phyloP scores from a whole-genome alignment of 2,329 filamentous ascomycete species.

The Taxawa tesnikishii region DNA sequence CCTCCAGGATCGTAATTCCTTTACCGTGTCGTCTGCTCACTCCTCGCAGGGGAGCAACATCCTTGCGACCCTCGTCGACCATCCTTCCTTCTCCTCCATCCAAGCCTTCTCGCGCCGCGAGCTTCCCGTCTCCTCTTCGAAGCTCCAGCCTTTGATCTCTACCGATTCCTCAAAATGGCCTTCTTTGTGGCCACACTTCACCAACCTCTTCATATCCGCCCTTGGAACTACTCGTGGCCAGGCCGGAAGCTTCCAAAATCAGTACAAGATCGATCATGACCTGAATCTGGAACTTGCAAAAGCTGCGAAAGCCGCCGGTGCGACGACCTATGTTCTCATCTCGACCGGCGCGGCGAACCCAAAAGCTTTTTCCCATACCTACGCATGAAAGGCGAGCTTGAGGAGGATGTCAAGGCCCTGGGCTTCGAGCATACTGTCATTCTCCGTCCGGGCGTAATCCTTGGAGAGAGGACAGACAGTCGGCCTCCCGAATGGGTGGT shows the following conservation, averaged over 20 bases:
- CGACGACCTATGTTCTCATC: slow-evolving; percentile 65
- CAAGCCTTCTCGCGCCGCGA: slow-evolving; percentile 55
- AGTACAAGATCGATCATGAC: slow-evolving; percentile 82
- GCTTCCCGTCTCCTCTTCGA: slow-evolving; percentile 38
- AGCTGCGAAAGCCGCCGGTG: slow-evolving; percentile 60
- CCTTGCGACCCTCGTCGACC: slow-evolving; percentile 48
- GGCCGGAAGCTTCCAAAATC: slow-evolving; percentile 64
- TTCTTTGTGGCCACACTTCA: slow-evolving; percentile 43
- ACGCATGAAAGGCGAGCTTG: slow-evolving; percentile 78
- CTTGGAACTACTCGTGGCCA: slow-evolving; percentile 67
- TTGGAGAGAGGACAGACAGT: slow-evolving; percentile 54
- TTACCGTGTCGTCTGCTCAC: slow-evolving; percentile 13
- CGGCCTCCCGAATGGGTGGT: slow-evolving; percentile 43
- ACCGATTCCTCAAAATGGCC: slow-evolving; percentile 60
- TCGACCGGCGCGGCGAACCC: slow-evolving; percentile 43
- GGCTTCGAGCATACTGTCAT: slow-evolving; percentile 72
- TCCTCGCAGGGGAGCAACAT: slow-evolving; percentile 56
- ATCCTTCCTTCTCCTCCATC: slow-evolving; percentile 40
- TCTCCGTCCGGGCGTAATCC: slow-evolving; percentile 59
- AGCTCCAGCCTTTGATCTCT: slow-evolving; percentile 55
- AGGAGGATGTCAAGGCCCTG: slow-evolving; percentile 59
- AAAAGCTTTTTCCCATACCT: slow-evolving; percentile 42
- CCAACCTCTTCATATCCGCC: slow-evolving; percentile 59
- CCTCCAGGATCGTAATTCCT: too few relatives aligned
- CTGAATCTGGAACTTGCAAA: slow-evolving; percentile 69